Evolutionary conservation across 306 rosid genomes (phyloP).

Genomic region (Lablab purpureus): DNA sequence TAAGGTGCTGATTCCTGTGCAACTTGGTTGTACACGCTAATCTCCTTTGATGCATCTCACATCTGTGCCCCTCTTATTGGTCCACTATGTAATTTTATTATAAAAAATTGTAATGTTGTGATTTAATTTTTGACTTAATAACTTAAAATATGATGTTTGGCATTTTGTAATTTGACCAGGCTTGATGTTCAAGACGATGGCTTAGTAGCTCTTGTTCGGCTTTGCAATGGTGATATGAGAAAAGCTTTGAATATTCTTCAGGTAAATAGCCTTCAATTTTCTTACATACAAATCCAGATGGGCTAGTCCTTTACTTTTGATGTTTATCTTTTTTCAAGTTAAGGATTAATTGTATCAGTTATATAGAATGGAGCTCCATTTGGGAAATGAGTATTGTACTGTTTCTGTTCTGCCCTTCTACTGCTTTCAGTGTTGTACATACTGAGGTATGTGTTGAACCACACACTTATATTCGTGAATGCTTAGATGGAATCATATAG

Average conservation of each 20-base stretch:
- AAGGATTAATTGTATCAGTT: slow-evolving; percentile 22
- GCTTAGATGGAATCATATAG: background rate
- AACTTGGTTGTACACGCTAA: background rate
- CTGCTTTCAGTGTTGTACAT: background rate
- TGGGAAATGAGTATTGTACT: slow-evolving; percentile 1
- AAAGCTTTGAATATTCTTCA: slow-evolving; percentile 90
- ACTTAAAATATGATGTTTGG: slow-evolving; percentile 40
- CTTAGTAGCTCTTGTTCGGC: slow-evolving; percentile 80
- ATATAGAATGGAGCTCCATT: slow-evolving; percentile 4
- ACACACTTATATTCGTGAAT: background rate
- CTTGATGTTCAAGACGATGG: slow-evolving; percentile 83
- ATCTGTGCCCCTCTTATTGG: slow-evolving; percentile 11
- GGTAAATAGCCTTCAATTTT: slow-evolving; percentile 54
- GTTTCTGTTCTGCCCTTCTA: slow-evolving; percentile 2
- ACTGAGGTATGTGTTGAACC: background rate
- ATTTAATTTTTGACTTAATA: slow-evolving; percentile 23
- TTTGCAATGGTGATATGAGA: slow-evolving; percentile 96
- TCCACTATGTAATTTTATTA: slow-evolving; percentile 19
- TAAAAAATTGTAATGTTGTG: slow-evolving; percentile 11
- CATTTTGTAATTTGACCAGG: slow-evolving; percentile 55
- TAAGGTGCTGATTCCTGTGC: slow-evolving; percentile 1
- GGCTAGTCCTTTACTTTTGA: slow-evolving; percentile 19
- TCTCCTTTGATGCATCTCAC: slow-evolving; percentile 11
- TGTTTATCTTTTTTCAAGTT: slow-evolving; percentile 15
- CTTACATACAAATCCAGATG: background rate